phyloP scores from a whole-genome alignment of 164 flowering plant species.

The Dillenia suffruticosa region DNA sequence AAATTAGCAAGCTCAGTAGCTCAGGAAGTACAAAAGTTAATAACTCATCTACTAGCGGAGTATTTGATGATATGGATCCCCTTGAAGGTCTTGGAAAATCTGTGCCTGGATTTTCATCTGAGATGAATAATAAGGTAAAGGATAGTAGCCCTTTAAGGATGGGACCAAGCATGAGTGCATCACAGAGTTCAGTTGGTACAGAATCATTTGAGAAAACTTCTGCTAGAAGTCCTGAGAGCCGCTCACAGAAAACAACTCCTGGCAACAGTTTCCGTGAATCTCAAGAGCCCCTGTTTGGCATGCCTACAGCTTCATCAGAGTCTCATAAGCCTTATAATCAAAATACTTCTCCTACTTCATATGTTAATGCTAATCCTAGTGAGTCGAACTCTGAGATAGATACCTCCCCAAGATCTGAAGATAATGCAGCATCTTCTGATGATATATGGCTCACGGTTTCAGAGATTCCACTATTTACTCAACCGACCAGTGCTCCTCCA shows the following conservation, averaged over 20 bases:
- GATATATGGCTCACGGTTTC: slow-evolving; percentile 89
- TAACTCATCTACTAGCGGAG: slow-evolving; percentile 30
- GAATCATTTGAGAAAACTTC: slow-evolving; percentile 36
- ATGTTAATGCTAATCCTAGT: slow-evolving; percentile 25
- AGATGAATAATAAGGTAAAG: slow-evolving; percentile 23
- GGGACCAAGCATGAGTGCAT: slow-evolving; percentile 19
- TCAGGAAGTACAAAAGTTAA: slow-evolving; percentile 32
- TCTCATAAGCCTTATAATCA: slow-evolving; percentile 29
- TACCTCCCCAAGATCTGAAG: slow-evolving; percentile 43
- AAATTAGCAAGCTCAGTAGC: slow-evolving; percentile 33
- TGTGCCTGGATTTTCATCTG: slow-evolving; percentile 41
- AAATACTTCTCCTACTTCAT: slow-evolving; percentile 33
- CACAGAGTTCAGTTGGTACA: slow-evolving; percentile 21
- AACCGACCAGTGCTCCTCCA: slow-evolving; percentile 91
- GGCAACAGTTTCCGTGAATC: slow-evolving; percentile 37
- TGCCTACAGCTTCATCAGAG: slow-evolving; percentile 44
- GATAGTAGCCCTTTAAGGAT: slow-evolving; percentile 36
- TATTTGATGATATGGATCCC: slow-evolving; percentile 60
- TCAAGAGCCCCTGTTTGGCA: slow-evolving; percentile 43
- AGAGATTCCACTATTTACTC: slow-evolving; percentile 86
- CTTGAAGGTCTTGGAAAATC: slow-evolving; percentile 43
- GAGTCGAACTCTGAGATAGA: slow-evolving; percentile 32
- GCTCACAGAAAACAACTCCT: slow-evolving; percentile 33
- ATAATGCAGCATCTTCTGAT: slow-evolving; percentile 37
- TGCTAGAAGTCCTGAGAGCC: slow-evolving; percentile 28